These are phyloP conservation scores for Fusarium sp. DNA, from an alignment of 2,329 filamentous ascomycete species.

Conservation along the genomic window DNA sequence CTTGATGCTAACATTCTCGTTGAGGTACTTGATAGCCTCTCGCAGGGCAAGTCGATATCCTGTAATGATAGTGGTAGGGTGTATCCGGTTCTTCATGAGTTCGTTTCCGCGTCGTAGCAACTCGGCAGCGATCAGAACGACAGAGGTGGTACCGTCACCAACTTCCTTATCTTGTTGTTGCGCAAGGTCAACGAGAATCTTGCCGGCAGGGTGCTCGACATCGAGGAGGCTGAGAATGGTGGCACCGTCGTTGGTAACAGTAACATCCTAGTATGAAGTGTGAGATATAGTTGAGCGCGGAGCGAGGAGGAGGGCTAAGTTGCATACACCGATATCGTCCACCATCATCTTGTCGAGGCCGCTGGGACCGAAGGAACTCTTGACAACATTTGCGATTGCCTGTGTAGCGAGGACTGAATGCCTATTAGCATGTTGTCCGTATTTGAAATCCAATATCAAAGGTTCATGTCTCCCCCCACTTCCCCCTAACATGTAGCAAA, in stretches of 20 bases:
- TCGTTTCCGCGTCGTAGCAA: constrained; percentile 94
- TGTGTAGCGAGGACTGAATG: constrained; percentile 86
- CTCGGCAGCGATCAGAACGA: constrained; percentile 96
- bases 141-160: constrained; percentile 96
- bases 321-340: constrained; percentile 91
- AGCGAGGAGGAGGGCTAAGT: constrained; percentile 26
- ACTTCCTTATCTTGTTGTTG: constrained; percentile 99
- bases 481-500: constrained; percentile 38
- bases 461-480: constrained; percentile 33
- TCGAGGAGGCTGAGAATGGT: constrained; percentile 96
- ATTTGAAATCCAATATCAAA: constrained; percentile 28
- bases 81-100: constrained; percentile 99
- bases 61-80: constrained; percentile 98
- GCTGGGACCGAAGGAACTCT: constrained; percentile 96
- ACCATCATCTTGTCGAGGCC: constrained; percentile 99
- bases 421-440: constrained; percentile 26
- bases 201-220: constrained; percentile 96
- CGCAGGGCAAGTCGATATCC: constrained; percentile 94
- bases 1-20: constrained; percentile 96
- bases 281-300: constrained; percentile 32
- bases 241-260: constrained; percentile 97
- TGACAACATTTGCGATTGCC: constrained; percentile 98
- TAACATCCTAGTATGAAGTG: constrained; percentile 76
- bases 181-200: constrained; percentile 96
- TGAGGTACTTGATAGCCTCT: constrained; percentile 98